These are phyloP conservation scores for Blumeriella jaapii DNA, from an alignment of 2,329 filamentous ascomycete genomes.

Conservation along the genomic window DNA sequence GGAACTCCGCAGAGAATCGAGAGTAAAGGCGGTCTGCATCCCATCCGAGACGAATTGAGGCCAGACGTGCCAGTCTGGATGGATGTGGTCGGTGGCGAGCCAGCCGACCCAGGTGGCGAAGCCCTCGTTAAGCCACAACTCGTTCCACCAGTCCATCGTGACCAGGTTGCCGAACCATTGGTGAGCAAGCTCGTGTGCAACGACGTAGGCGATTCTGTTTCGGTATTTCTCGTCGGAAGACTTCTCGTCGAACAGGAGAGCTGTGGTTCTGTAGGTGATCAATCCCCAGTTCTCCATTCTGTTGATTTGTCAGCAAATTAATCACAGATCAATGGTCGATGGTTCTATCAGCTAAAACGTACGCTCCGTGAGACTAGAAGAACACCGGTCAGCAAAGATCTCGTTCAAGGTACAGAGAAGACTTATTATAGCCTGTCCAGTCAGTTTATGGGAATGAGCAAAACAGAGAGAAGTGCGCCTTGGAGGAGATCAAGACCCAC, in stretches of 20 bases:
- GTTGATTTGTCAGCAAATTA: constrained; percentile 4
- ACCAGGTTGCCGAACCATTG: constrained; percentile 95
- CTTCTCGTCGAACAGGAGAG: constrained; percentile 90
- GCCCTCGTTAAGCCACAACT: constrained; percentile 78
- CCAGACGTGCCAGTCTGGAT: constrained; percentile 98
- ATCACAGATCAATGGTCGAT: not conserved
- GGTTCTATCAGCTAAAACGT: constrained; percentile 32
- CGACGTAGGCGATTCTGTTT: constrained; percentile 90
- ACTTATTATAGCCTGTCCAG: constrained; percentile 6
- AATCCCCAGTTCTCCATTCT: constrained; percentile 68
- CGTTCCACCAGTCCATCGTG: constrained; percentile 89
- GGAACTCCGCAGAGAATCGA: constrained; percentile 82
- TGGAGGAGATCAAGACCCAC: too few species aligned
- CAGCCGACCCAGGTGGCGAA: constrained; percentile 98
- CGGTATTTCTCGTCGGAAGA: constrained; percentile 83
- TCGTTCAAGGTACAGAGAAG: not conserved
- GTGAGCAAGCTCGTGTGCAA: constrained; percentile 94
- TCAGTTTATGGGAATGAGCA: constrained; percentile 1
- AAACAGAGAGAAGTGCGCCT: constrained; percentile 26
- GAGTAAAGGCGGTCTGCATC: constrained; percentile 79
- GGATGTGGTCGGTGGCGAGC: constrained; percentile 63
- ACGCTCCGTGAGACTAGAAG: constrained; percentile 52
- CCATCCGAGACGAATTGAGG: constrained; percentile 93
- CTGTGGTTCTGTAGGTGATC: constrained; percentile 90
- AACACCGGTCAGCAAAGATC: constrained; percentile 30